phyloP scores from a whole-genome alignment of 495 filamentous ascomycete genomes.

The Penicillium canariense region DNA sequence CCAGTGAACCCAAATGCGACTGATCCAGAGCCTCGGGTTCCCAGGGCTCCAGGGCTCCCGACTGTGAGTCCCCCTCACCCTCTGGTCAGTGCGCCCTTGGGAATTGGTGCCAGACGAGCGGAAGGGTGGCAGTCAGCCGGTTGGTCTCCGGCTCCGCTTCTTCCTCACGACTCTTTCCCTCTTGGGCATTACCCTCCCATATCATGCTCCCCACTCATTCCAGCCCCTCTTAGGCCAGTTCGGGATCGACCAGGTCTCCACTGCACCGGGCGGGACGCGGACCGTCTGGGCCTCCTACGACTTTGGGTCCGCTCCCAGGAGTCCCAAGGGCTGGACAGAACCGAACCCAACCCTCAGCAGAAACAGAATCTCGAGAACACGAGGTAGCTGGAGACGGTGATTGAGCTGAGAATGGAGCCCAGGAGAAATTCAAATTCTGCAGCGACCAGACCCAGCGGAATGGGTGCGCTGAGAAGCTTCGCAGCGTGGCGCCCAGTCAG shows the following conservation, averaged over 20 bases:
- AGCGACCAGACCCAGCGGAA: not conserved
- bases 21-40: slow-evolving; percentile 3
- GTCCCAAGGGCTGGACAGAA: too few relatives aligned
- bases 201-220: not conserved
- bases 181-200: not conserved
- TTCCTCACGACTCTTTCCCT: not conserved
- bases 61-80: not conserved
- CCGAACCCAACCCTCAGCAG: too few relatives aligned
- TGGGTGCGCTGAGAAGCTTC: slow-evolving; percentile 5
- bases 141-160: not conserved
- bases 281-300: slow-evolving; percentile 13
- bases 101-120: not conserved
- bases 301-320: not conserved
- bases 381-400: too few relatives aligned
- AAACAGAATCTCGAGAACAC: too few relatives aligned
- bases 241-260: slow-evolving; percentile 10
- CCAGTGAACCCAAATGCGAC: not conserved
- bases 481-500: slow-evolving; percentile 4
- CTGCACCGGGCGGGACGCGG: slow-evolving; percentile 16
- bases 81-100: not conserved
- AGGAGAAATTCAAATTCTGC: not conserved
- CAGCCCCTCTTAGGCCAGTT: not conserved
- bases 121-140: not conserved
- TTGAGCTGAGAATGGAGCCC: too few relatives aligned
- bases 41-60: too few relatives aligned